phyloP scores from a whole-genome alignment of 2,329 filamentous ascomycete genomes.

The Phaeosphaeriaceae sp. region DNA sequence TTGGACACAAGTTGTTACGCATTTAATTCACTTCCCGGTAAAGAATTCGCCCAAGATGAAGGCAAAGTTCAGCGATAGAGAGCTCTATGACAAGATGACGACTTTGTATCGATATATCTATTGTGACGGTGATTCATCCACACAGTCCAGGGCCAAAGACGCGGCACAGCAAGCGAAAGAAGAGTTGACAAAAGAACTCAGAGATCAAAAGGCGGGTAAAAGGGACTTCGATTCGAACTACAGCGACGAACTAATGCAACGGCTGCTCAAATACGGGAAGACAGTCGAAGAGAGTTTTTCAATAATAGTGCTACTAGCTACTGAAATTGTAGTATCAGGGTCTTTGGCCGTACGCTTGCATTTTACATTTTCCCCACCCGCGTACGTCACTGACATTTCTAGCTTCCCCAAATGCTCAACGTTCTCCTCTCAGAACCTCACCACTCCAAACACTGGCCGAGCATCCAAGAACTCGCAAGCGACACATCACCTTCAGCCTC shows the following conservation, averaged over 20 bases:
- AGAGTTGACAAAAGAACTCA: constrained; percentile 5
- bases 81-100: constrained; percentile 33
- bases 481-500: constrained; percentile 4
- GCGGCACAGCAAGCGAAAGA: constrained; percentile 6
- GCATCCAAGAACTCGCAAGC: constrained; percentile 7
- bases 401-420: constrained; percentile 16
- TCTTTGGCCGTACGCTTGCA: constrained; percentile 9
- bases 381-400: not conserved
- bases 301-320: constrained; percentile 6
- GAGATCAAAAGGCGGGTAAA: not conserved
- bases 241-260: constrained; percentile 7
- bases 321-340: constrained; percentile 5
- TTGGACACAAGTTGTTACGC: constrained; percentile 37
- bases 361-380: not conserved
- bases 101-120: constrained; percentile 39
- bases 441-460: constrained; percentile 13
- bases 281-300: constrained; percentile 13
- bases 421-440: constrained; percentile 14
- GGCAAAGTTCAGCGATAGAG: constrained; percentile 22
- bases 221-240: constrained; percentile 4
- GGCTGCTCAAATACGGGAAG: constrained; percentile 13
- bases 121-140: constrained; percentile 31
- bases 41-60: constrained; percentile 24
- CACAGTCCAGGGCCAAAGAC: constrained; percentile 21
- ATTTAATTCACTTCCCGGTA: constrained; percentile 34